A percentile compares a stretch with the other conserved stretches of the same genome.
phyloP scores from a whole-genome alignment of 768 basidiomycete species.

The Boletus eberwhitei region DNA sequence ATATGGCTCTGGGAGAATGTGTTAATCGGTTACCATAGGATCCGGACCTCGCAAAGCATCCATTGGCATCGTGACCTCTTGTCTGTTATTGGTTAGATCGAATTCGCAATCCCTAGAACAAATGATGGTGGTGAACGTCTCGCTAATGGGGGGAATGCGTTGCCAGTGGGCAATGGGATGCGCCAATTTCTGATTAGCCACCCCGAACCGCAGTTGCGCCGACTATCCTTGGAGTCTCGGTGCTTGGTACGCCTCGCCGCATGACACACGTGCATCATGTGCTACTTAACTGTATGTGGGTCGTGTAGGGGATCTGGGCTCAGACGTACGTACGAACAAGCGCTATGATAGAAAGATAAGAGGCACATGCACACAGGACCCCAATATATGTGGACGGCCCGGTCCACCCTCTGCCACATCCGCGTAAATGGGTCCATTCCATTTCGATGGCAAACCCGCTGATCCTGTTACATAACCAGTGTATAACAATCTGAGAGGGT shows the following conservation, averaged over 20 bases:
- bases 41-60: constrained; percentile 1
- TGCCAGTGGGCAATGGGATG: background rate
- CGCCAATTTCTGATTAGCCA: background rate
- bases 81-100: background rate
- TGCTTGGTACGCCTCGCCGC: background rate
- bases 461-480: background rate
- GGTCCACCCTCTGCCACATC: constrained; percentile 16
- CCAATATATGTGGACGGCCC: constrained; percentile 10
- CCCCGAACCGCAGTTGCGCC: background rate
- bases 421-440: background rate
- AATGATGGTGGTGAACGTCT: background rate
- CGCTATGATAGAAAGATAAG: constrained; percentile 12
- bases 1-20: background rate
- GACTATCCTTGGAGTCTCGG: background rate
- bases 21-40: background rate
- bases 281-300: background rate
- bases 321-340: constrained; percentile 14
- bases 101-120: background rate
- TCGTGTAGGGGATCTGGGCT: constrained; percentile 8
- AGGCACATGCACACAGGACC: constrained; percentile 15
- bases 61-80: background rate
- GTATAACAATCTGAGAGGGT: background rate
- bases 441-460: background rate
- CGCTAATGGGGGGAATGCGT: background rate
- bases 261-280: constrained; percentile 9